Base-by-base conservation (phyloP, 345 rosid genomes). In the Passiflora organensis region DNA sequence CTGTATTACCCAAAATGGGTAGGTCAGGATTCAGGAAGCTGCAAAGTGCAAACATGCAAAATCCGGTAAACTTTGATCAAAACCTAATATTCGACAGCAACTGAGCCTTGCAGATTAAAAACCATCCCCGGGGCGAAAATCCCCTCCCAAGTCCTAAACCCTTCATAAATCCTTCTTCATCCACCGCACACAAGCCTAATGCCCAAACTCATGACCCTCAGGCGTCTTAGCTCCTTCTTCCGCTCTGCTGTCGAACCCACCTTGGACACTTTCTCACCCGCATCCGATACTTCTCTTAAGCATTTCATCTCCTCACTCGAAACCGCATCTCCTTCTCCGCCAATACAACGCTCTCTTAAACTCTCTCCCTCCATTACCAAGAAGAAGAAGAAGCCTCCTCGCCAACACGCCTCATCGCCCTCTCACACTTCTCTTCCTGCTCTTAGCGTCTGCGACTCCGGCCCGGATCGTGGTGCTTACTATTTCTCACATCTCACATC, bases 391-490 rank as follows among this genome's bases (percentile, higher is more conserved):
- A 53, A 53, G 12, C n/a, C 37, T 16, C 42, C 22, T 2, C 43
- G 2, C n/a, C 19, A 58, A 56, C 38, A 41, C 63, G 32, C 34
- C 37, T 1, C 12, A 46, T 17, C 19, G 18, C 13, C 32, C 19
- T 17, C 24, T 3, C 42, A 61, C 8, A 47, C 62, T 51, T 1
- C 19, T 0, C 22, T 62, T 1, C 18, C 21, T 23, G 21, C 37
- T 15, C 13, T 13, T 13, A 25, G 10, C 9, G 36, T 60, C 28
- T 21, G 13, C 42, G 51, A 55, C 15, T 59, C 56, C 15, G 44
- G 43, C 58, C 55, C 60, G 10, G 32, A 16, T 22, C 44, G 48
- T n/a, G 79, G 82, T 78, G 56, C 19, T 23, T 14, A 17, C 36
- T 16, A 25, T 25, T 60, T 19, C 24, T 11, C 47, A 43, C 13